These are phyloP conservation scores for Leccinum sublutescens DNA, from an alignment of 768 basidiomycete species.

Conservation along the genomic window DNA sequence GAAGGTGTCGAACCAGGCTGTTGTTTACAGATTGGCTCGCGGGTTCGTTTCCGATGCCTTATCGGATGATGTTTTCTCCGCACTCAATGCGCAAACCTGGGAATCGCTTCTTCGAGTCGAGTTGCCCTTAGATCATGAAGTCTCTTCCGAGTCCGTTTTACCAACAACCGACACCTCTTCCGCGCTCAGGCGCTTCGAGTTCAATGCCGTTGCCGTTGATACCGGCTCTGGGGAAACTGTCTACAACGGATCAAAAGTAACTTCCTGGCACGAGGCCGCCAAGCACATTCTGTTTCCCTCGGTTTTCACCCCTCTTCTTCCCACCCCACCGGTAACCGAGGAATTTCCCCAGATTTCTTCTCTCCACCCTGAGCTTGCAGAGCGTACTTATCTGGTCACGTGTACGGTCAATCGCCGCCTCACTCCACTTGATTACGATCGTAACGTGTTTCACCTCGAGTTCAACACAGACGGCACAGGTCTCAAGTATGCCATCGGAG, in stretches of 20 bases:
- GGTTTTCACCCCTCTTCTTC: constrained; percentile 59
- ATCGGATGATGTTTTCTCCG: constrained; percentile 41
- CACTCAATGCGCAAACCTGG: constrained; percentile 64
- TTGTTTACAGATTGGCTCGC: constrained; percentile 52
- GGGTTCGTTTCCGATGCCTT: constrained; percentile 45
- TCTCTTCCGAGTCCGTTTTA: constrained; percentile 7
- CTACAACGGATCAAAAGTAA: constrained; percentile 57
- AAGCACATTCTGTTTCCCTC: constrained; percentile 88
- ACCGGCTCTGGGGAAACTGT: constrained; percentile 55
- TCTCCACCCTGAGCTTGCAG: constrained; percentile 82
- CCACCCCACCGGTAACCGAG: constrained; percentile 33
- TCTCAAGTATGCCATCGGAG: constrained; percentile 92
- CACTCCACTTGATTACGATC: constrained; percentile 93
- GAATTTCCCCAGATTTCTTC: constrained; percentile 60
- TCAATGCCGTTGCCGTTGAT: constrained; percentile 74
- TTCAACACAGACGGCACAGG: constrained; percentile 91
- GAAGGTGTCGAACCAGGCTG: constrained; percentile 50
- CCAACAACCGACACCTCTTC: constrained; percentile 23
- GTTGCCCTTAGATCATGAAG: constrained; percentile 29
- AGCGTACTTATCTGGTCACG: constrained; percentile 90
- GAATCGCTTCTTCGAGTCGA: constrained; percentile 59
- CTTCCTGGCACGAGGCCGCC: constrained; percentile 83
- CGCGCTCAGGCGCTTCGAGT: constrained; percentile 57
- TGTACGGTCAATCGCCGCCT: constrained; percentile 93
- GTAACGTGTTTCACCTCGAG: constrained; percentile 98